phyloP scores from a whole-genome alignment of 2,329 filamentous ascomycete species.

The Xylaria sp. region DNA sequence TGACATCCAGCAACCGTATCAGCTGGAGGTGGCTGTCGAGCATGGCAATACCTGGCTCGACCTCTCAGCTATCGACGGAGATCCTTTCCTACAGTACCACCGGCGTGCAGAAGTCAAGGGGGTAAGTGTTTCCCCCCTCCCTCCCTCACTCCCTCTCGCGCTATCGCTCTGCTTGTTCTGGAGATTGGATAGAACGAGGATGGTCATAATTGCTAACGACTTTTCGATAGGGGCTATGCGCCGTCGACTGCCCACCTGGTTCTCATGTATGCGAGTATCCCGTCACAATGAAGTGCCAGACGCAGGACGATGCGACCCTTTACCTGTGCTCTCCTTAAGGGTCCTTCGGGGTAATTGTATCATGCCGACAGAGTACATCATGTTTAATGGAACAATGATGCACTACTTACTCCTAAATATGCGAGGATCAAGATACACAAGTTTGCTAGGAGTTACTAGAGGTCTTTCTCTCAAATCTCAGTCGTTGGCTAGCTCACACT shows the following conservation, averaged over 20 bases:
- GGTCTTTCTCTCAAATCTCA: not conserved
- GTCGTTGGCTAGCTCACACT: not conserved
- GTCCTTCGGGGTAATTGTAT: too few species aligned
- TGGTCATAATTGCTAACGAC: not conserved
- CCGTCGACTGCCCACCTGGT: conserved; percentile 39
- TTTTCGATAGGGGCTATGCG: conserved; percentile 24
- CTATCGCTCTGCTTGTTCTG: not conserved
- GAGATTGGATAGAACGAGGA: not conserved
- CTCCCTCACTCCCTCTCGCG: not conserved
- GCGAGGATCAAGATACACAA: not conserved
- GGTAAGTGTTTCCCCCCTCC: conserved; percentile 8
- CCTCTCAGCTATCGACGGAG: conserved; percentile 40
- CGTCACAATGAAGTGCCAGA: conserved; percentile 19
- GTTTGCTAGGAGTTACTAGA: not conserved
- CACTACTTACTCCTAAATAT: not conserved
- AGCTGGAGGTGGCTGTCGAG: conserved; percentile 41
- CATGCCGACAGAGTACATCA: not conserved
- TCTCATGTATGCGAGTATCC: conserved; percentile 40
- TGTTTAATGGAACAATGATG: not conserved
- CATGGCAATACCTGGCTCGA: conserved; percentile 41
- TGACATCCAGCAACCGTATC: conserved; percentile 34
- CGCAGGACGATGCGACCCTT: conserved; percentile 19
- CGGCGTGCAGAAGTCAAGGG: conserved; percentile 41
- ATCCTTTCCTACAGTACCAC: conserved; percentile 38
- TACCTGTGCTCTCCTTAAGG: conserved; percentile 20